A percentile compares a stretch with the other conserved stretches of the same genome.
Evolutionary conservation across 169 alveolate genomes (phyloP).

Genomic region (Plasmodium ovale): DNA sequence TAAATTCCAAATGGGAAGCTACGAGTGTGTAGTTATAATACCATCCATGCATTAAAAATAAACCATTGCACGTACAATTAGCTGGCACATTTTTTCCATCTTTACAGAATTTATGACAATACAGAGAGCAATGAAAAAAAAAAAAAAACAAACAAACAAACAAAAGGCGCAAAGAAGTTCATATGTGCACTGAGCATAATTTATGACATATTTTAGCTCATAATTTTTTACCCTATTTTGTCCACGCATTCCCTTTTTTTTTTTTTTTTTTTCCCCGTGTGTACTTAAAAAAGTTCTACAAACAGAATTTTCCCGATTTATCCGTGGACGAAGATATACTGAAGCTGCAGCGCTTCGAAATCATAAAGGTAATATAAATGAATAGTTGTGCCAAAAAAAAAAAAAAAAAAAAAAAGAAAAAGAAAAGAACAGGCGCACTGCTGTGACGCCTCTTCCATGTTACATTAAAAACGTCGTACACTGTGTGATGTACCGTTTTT

Average conservation of each 20-base stretch:
- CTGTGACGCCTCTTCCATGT: too few relatives aligned
- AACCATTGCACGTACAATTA: background rate
- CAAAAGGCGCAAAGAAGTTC: background rate
- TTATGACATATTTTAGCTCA: background rate
- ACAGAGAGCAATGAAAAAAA: too few relatives aligned
- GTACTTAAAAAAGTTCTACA: slow-evolving; percentile 44
- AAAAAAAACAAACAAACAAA: background rate
- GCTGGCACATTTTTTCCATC: background rate
- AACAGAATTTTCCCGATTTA: slow-evolving; percentile 32
- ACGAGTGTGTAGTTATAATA: too few relatives aligned
- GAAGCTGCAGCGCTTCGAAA: slow-evolving; percentile 39
- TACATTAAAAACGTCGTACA: too few relatives aligned
- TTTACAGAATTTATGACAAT: too few relatives aligned
- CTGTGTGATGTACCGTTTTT: too few relatives aligned
- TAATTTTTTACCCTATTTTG: background rate
- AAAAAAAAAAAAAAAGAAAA: background rate
- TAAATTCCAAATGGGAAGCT: background rate
- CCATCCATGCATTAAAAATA: background rate
- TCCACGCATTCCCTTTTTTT: background rate
- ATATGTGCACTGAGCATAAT: slow-evolving; percentile 3
- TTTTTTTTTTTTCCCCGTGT: background rate
- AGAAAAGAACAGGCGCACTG: background rate
- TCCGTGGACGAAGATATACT: slow-evolving; percentile 32
- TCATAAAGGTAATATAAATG: slow-evolving; percentile 24
- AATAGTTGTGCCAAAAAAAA: background rate